phyloP scores from a whole-genome alignment of 2,329 filamentous ascomycete species.

The Aspergillus fischeri region DNA sequence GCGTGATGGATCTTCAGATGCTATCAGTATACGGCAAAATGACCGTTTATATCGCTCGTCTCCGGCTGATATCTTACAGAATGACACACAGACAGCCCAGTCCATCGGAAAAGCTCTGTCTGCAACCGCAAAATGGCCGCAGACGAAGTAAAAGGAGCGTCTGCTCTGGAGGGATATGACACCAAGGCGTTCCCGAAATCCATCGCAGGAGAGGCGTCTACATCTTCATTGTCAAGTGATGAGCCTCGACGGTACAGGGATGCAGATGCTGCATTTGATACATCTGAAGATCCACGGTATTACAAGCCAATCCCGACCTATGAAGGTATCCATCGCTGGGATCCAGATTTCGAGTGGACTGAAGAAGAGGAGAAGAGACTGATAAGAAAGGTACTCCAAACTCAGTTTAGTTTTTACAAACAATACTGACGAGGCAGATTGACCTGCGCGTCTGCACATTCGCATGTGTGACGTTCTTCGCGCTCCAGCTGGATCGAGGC shows the following conservation, averaged over 20 bases:
- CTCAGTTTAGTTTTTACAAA: background rate
- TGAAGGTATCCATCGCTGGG: constrained; percentile 48
- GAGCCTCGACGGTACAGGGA: constrained; percentile 3
- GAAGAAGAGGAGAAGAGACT: constrained; percentile 42
- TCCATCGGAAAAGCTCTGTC: background rate
- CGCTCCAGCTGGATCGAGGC: constrained; percentile 60
- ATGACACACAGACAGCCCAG: background rate
- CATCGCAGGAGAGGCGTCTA: constrained; percentile 8
- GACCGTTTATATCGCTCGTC: background rate
- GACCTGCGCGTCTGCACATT: constrained; percentile 42
- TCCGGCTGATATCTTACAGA: background rate
- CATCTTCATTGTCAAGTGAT: constrained; percentile 9
- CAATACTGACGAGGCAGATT: constrained; percentile 24
- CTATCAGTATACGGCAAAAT: background rate
- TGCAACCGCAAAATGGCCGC: constrained; percentile 11
- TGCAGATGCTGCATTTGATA: constrained; percentile 31
- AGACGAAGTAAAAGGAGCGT: constrained; percentile 10
- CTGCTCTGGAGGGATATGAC: constrained; percentile 4
- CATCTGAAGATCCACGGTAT: constrained; percentile 30
- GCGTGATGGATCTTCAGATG: constrained; percentile 11
- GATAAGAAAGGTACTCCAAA: constrained; percentile 30
- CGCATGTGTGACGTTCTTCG: constrained; percentile 59
- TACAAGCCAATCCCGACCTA: constrained; percentile 41
- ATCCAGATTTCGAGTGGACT: constrained; percentile 44
- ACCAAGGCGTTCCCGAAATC: constrained; percentile 7